Percentiles rank a stretch among this genome's conserved stretches.
Conservation (phyloP, 2,329 filamentous ascomycete genomes). For the Sclerotiophoma versabilis region DNA sequence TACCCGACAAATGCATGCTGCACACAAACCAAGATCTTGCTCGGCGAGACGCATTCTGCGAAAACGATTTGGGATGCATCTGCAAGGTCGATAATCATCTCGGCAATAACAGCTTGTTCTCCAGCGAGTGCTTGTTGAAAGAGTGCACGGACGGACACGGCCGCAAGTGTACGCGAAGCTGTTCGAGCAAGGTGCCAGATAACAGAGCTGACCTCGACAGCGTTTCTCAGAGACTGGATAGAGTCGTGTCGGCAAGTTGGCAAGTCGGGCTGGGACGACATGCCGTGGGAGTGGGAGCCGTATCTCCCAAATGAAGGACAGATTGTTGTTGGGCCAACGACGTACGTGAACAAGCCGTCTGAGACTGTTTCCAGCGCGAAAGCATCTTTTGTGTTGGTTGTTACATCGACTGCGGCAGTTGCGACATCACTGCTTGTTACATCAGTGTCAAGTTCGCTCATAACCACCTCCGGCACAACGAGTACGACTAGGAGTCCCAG, state of each 20-base stretch:
- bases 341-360: background rate
- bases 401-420: background rate
- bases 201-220: constrained; percentile 6
- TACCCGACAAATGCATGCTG: constrained; percentile 19
- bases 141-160: constrained; percentile 19
- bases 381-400: background rate
- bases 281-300: constrained; percentile 21
- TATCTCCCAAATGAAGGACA: constrained; percentile 16
- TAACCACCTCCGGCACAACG: background rate
- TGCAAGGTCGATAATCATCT: constrained; percentile 24
- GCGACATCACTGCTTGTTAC: background rate
- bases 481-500: no score
- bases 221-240: constrained; percentile 19
- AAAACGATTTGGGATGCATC: constrained; percentile 22
- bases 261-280: constrained; percentile 12
- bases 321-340: background rate
- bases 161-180: constrained; percentile 10
- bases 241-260: constrained; percentile 15
- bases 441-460: no score
- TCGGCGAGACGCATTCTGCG: constrained; percentile 11
- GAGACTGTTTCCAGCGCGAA: background rate
- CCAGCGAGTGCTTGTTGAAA: constrained; percentile 20
- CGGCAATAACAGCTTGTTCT: constrained; percentile 20
- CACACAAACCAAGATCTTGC: background rate
- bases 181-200: background rate